Evolutionary conservation across 352 stramenopile genomes (phyloP), one percentile per base, ranked within the genome.

Genomic region (Globisporangium apiculatum): DNA sequence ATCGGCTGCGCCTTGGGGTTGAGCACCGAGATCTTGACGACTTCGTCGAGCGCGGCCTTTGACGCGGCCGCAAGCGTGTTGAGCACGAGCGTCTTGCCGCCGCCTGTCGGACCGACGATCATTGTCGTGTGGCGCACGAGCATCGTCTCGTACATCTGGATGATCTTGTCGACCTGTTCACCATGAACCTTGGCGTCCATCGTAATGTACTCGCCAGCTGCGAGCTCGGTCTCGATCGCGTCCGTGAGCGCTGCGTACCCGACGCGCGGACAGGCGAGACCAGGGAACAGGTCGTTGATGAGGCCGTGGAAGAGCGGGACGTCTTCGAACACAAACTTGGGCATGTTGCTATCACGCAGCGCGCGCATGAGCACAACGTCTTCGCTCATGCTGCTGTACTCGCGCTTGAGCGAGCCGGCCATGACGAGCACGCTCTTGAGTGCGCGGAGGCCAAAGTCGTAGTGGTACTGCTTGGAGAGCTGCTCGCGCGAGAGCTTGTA

Each of bases 61-160:
- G 86, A 79, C 1, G 93, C 89, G 1, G 91, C 79, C 4, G 87
- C 85, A 0, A 98, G 62, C 0, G 89, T 97, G 18, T 97, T 89
- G 11, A 98, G 54, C 5, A 98, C 87, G 2, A 97, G 72, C 14
- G 89, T 94, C 64, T 98, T 98, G 37, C 94, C 93, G 38, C 93
- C 95, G 3, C 89, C 91, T 0, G 94, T 98, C 2, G 92, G 92
- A 0, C 95, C 95, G 0, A 98, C 94, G 48, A 98, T 98, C 94
- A 98, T 98, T 0, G 88, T 97, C 7, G 92, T 98, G 73, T 98
- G 94, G 2, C 95, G 83, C 38, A 98, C 91, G 4, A 98, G 75
- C 89, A 98, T 96, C 0, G 90, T 98, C 71, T 98, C 93, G 68
- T 98, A 98, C 89, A 98, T 97, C 55, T 98, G 94, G 40, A 98